Conservation (phyloP, 2,329 filamentous ascomycete genomes). For the Kalmusia sp. region DNA sequence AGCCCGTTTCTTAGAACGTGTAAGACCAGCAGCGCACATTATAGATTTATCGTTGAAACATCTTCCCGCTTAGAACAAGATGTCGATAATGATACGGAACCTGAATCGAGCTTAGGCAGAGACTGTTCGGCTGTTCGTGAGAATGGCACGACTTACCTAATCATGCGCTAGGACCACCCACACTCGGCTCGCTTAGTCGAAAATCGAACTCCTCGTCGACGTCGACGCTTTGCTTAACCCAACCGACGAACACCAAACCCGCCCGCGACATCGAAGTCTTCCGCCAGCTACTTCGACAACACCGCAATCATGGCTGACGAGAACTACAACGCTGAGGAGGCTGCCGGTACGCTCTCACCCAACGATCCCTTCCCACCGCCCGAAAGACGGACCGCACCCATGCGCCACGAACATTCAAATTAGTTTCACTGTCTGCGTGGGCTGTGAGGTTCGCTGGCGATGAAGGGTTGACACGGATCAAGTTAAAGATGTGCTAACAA, state of each 20-base stretch:
- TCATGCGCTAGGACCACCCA: background rate
- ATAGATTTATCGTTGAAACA: too few relatives aligned
- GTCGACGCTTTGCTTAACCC: conserved; percentile 17
- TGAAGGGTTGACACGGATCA: too few relatives aligned
- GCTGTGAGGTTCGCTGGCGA: too few relatives aligned
- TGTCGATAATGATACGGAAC: too few relatives aligned
- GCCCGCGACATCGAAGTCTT: conserved; percentile 46
- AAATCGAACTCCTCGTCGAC: conserved; percentile 10
- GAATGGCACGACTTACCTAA: background rate
- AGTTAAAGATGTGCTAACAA: background rate
- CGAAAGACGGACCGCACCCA: too few relatives aligned
- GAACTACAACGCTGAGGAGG: conserved; percentile 96
- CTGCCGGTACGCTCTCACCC: conserved; percentile 71
- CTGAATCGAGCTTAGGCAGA: too few relatives aligned
- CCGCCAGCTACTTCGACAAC: conserved; percentile 51
- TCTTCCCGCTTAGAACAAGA: too few relatives aligned
- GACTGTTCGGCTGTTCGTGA: background rate
- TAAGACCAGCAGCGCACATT: too few relatives aligned
- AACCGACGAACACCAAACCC: conserved; percentile 37
- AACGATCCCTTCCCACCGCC: conserved; percentile 11
- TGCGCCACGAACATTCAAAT: too few relatives aligned
- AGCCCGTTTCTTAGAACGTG: too few relatives aligned
- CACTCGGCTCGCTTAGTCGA: background rate
- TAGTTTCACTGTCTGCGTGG: too few relatives aligned
- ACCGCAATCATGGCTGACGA: conserved; percentile 82